Base-by-base conservation (phyloP, 1,284 basidiomycete species). In the Trametes sp. region DNA sequence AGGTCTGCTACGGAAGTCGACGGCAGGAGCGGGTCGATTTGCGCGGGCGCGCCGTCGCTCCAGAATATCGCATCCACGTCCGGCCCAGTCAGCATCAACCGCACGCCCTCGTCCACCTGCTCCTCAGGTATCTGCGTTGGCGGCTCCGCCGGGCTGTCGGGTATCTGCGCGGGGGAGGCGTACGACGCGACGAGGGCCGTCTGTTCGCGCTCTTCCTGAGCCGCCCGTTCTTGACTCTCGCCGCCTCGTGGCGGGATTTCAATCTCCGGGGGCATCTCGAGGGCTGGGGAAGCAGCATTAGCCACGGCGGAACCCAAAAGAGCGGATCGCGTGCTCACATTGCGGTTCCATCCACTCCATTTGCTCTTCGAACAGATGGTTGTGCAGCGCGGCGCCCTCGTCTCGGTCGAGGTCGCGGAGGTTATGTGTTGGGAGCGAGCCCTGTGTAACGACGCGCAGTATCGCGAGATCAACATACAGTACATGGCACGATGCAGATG, bases 401-500 rank as follows among this genome's bases (percentile, higher is more conserved):
- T 86, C 89, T 74, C 90, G 84, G 78, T 94, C 92, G 80, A 94
- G 81, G 78, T 93, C 92, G 74, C 91, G 90, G 70, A 90, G 76
- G 78, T 82, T 89, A 78, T 90, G 88, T 66, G 82, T 73, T 71
- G 80, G 77, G 78, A 89, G 86, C 73, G 80, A 78, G 77, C 85
- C 89, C 92, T 93, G 81, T 73, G 78, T 72, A 76, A 74, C 74
- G 75, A 71, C 70, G 74, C 67, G 73, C 67, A 72, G 73, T 65
- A 69, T 74, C 75, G 73, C 74, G 72, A 78, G 73, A 84, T 85
- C 82, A 85, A 84, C 79, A 79, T 84, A 86, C 77, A 77, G 77
- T 86, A 84, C 78, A 76, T 69, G 67, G 48, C 66, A 66, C 57
- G 72, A 76, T 72, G 70, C 71, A 76, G 74, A 76, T 75, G 75